Base-by-base conservation (phyloP, 2,329 filamentous ascomycete species). In the Phyllosticta capitalensis region DNA sequence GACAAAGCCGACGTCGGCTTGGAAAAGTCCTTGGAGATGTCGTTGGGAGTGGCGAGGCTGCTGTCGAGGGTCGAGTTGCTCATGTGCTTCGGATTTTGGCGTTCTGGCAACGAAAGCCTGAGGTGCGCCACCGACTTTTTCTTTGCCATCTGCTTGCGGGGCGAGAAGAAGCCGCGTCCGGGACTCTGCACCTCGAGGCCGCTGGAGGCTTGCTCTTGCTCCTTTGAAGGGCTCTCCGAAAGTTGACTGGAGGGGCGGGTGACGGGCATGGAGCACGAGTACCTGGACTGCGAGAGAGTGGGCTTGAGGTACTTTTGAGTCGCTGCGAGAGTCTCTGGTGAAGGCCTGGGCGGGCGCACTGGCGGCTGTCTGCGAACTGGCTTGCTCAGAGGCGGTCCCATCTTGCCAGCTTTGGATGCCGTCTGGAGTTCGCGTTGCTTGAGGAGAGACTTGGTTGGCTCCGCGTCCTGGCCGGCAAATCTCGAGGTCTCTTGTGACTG, bases 1-100 rank as follows among this genome's bases (percentile, higher is more conserved):
- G 54, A 24, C n/a, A 58, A 12, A 33, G 52, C 56, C 3, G 56
- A 58, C 7, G 56, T 50, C 6, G 56, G 38, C 21, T 52, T 54
- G 17, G 22, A 51, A 2, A 54, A n/a, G 24, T 19, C 48, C 56
- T 54, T 58, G 33, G 51, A 33, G 17, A 38, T 24, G 22, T 38
- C 30, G 30, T 38, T 38, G 9, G 30, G 30, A 12, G 30, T 38
- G 30, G 30, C 30, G 30, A 38, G 30, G 30, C 5, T 14, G 51
- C 17, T 9, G 56, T 53, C n/a, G 56, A 58, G 51, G 54, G 56
- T 53, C 2, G 56, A 30, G n/a, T 52, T 49, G 30, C 54, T 58
- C 49, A 49, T 28, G 22, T 52, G 56, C 21, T 26, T 38, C 5
- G 28, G 33, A 33, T 22, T 30, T n/a, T 58, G 30, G 30, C 30